phyloP scores from a whole-genome alignment of 352 stramenopile species.

The Aphanomyces cochlioides region DNA sequence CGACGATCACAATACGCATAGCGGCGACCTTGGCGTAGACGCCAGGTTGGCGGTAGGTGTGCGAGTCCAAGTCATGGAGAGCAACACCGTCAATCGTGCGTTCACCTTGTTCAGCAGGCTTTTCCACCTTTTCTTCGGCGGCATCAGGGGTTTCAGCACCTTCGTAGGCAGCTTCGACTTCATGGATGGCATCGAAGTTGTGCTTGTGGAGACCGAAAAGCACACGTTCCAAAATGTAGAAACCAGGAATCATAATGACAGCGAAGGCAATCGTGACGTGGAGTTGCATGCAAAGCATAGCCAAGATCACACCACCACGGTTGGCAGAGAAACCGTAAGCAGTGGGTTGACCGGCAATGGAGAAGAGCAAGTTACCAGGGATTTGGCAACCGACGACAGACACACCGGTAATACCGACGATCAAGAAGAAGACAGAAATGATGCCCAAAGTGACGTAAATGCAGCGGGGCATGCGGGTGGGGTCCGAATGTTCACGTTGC shows the following conservation, averaged over 20 bases:
- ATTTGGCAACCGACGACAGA: conserved; percentile 33
- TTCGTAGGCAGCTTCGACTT: not conserved
- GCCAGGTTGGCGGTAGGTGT: conserved; percentile 18
- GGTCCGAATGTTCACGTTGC: conserved; percentile 31
- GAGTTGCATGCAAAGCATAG: conserved; percentile 55
- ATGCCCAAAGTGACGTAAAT: conserved; percentile 27
- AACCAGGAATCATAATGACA: conserved; percentile 53
- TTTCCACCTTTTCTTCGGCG: not conserved
- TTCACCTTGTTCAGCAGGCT: not conserved
- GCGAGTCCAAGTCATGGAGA: not conserved
- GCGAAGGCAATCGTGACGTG: conserved; percentile 56
- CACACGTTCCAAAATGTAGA: conserved; percentile 58
- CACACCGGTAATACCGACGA: conserved; percentile 56
- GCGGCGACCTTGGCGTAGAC: conserved; percentile 7
- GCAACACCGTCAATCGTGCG: no score
- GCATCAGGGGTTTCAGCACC: not conserved
- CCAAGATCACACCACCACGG: conserved; percentile 44
- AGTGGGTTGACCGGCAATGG: conserved; percentile 41
- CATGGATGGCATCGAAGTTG: not conserved
- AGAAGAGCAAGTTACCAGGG: conserved; percentile 65
- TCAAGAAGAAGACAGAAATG: conserved; percentile 33
- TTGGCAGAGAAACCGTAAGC: conserved; percentile 47
- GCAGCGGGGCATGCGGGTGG: conserved; percentile 29
- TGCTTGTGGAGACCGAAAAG: conserved; percentile 58
- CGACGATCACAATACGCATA: conserved; percentile 19